Evolutionary conservation across 176 grass and related monocot species (phyloP).

Genomic region (Musa schizocarpa): DNA sequence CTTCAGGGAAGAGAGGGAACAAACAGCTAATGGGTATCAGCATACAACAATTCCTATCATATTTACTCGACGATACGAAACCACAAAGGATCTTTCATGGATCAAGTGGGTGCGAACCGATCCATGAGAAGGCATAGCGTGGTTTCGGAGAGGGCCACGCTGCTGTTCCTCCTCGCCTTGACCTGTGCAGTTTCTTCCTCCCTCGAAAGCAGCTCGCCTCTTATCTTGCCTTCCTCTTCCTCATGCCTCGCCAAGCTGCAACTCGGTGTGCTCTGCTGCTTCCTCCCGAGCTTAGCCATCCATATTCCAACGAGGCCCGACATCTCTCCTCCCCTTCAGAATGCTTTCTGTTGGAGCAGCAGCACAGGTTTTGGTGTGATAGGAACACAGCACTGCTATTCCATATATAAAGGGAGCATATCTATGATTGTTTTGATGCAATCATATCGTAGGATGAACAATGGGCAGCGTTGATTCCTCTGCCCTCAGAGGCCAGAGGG

Average conservation of each 20-base stretch:
- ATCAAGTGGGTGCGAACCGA: conserved; percentile 49
- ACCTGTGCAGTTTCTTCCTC: neutral
- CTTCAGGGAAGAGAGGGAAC: too few species aligned
- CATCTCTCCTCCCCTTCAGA: neutral
- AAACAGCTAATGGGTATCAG: too few species aligned
- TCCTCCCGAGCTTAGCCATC: neutral
- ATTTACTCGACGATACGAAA: too few species aligned
- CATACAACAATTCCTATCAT: too few species aligned
- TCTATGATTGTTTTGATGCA: too few species aligned
- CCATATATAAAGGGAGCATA: too few species aligned
- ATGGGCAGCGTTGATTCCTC: too few species aligned
- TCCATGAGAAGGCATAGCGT: conserved; percentile 52
- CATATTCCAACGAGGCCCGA: neutral
- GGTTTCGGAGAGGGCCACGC: conserved; percentile 37
- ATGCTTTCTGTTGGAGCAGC: too few species aligned
- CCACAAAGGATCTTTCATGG: neutral
- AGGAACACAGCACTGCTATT: too few species aligned
- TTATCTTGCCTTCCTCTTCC: neutral
- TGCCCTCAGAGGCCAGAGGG: too few species aligned
- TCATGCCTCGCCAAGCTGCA: neutral
- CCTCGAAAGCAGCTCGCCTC: neutral
- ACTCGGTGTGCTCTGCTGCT: neutral
- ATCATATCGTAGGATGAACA: too few species aligned
- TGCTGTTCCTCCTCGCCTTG: conserved; percentile 7
- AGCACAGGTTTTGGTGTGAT: too few species aligned